Conservation (phyloP, 768 basidiomycete species). For the Ramaria sp. region DNA sequence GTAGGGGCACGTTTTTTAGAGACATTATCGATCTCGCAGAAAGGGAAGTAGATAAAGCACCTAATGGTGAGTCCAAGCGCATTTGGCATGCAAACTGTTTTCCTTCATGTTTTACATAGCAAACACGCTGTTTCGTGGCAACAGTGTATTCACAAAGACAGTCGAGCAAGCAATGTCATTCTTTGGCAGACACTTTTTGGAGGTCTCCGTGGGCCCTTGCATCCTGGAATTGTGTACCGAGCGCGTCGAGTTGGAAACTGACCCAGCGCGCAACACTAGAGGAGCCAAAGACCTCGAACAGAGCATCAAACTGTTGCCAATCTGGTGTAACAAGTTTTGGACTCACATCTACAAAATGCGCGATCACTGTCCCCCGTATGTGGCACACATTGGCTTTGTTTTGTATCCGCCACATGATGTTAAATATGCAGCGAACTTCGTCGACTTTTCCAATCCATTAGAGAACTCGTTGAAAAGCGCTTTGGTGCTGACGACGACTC, state of each 20-base stretch:
- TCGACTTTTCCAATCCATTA: slow-evolving; percentile 54
- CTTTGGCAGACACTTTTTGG: slow-evolving; percentile 73
- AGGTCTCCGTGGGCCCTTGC: slow-evolving; percentile 62
- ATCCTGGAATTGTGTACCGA: slow-evolving; percentile 63
- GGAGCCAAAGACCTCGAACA: slow-evolving; percentile 49
- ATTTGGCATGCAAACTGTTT: neutral
- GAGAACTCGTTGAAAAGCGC: slow-evolving; percentile 53
- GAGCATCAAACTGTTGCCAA: slow-evolving; percentile 55
- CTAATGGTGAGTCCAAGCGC: slow-evolving; percentile 40
- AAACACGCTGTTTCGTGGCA: slow-evolving; percentile 61
- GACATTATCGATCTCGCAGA: slow-evolving; percentile 61
- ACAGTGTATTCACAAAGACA: slow-evolving; percentile 40
- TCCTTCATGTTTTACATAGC: slow-evolving; percentile 30
- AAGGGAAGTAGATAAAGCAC: slow-evolving; percentile 59
- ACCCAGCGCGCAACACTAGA: slow-evolving; percentile 59
- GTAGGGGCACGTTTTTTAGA: slow-evolving; percentile 50
- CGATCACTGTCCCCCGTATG: slow-evolving; percentile 65
- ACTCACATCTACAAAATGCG: slow-evolving; percentile 66
- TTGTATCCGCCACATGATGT: slow-evolving; percentile 8
- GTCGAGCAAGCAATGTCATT: slow-evolving; percentile 74
- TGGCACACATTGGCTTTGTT: slow-evolving; percentile 10
- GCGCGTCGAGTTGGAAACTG: slow-evolving; percentile 72
- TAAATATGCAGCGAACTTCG: slow-evolving; percentile 52
- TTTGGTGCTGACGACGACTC: slow-evolving; percentile 29
- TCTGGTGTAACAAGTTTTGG: slow-evolving; percentile 79